Conservation (phyloP, 768 basidiomycete genomes). For the Harrya chromipes region DNA sequence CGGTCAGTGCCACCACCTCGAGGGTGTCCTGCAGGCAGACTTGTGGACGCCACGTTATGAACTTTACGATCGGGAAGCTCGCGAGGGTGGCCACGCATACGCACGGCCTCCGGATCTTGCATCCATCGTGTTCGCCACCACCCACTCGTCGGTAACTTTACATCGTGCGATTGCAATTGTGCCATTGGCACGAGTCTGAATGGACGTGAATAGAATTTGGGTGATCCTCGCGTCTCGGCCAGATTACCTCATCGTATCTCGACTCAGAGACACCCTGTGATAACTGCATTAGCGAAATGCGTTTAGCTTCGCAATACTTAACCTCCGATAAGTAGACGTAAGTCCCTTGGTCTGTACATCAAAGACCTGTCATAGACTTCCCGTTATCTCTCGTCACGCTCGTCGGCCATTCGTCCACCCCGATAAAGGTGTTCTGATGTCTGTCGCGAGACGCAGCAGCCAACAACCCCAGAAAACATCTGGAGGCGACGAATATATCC, state of each 20-base stretch:
- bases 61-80: slow-evolving; percentile 2
- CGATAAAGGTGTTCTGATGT: not conserved
- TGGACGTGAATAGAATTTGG: not conserved
- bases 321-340: slow-evolving; percentile 4
- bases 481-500: not conserved
- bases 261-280: not conserved
- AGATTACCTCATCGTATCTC: slow-evolving; percentile 15
- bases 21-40: slow-evolving; percentile 25
- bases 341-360: slow-evolving; percentile 1
- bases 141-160: slow-evolving; percentile 13
- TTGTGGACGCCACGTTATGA: slow-evolving; percentile 20
- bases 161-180: slow-evolving; percentile 10
- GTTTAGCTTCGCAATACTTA: slow-evolving; percentile 1
- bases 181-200: not conserved
- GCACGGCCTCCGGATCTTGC: slow-evolving; percentile 25
- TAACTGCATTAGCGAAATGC: not conserved
- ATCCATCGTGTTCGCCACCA: slow-evolving; percentile 14
- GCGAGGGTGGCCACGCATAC: slow-evolving; percentile 3
- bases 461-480: not conserved
- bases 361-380: not conserved
- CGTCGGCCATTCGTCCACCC: not conserved
- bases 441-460: not conserved
- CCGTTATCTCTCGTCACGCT: not conserved
- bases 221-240: not conserved
- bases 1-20: slow-evolving; percentile 12